Percentiles rank a stretch among this genome's conserved stretches.
Evolutionary conservation across 768 basidiomycete species (phyloP).

Genomic region (Rhodotorula toruloides): DNA sequence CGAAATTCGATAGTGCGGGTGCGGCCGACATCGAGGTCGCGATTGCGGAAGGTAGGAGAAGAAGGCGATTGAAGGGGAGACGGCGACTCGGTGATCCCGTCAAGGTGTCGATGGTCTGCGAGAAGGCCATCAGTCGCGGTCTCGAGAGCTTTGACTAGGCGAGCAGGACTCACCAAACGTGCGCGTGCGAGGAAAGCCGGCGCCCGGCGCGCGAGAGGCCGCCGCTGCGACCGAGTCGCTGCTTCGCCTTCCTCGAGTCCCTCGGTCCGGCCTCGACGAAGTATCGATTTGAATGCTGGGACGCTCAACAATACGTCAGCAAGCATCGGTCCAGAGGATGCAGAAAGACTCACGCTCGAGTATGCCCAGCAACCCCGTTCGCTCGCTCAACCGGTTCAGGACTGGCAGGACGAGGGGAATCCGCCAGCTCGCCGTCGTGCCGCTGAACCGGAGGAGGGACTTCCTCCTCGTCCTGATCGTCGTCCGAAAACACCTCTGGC

Average conservation of each 20-base stretch:
- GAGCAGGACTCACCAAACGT: not conserved
- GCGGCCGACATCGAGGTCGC: constrained; percentile 22
- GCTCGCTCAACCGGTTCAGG: too few relatives aligned
- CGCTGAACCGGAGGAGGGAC: too few relatives aligned
- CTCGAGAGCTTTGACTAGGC: too few relatives aligned
- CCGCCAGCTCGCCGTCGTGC: not conserved
- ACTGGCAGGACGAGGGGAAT: too few relatives aligned
- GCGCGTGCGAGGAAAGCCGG: not conserved
- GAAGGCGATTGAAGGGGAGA: not conserved
- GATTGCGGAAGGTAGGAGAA: not conserved
- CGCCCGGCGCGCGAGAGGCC: constrained; percentile 7
- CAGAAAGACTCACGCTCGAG: constrained; percentile 17
- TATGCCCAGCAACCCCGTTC: too few relatives aligned
- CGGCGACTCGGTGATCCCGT: constrained; percentile 20
- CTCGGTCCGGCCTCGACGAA: constrained; percentile 12
- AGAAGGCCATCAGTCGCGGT: not conserved
- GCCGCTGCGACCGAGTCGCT: constrained; percentile 22
- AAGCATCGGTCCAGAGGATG: not conserved
- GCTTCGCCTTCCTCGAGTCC: not conserved
- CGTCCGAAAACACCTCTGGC: constrained; percentile 10
- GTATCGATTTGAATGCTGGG: constrained; percentile 31
- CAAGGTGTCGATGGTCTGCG: constrained; percentile 15
- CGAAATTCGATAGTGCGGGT: constrained; percentile 38
- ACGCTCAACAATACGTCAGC: not conserved
- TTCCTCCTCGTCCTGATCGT: constrained; percentile 5